phyloP scores from a whole-genome alignment of 768 basidiomycete genomes.

The Lactifluus subvellereus region DNA sequence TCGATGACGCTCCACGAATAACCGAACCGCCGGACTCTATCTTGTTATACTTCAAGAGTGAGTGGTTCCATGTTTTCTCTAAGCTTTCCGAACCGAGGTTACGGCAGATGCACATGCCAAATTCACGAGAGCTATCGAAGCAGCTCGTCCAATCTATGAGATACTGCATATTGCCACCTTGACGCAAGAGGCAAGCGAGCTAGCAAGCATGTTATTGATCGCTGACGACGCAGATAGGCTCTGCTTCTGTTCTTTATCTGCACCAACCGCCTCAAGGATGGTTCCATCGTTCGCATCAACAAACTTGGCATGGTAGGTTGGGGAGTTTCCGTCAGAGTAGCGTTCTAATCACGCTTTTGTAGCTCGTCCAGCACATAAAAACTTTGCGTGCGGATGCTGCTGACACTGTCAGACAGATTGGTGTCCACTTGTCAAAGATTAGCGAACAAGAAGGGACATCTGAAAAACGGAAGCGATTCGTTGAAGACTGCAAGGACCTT shows the following conservation, averaged over 20 bases:
- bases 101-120: conserved; percentile 48
- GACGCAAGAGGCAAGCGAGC: conserved; percentile 57
- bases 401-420: conserved; percentile 51
- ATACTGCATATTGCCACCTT: conserved; percentile 69
- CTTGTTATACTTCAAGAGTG: conserved; percentile 49
- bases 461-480: conserved; percentile 48
- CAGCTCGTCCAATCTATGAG: conserved; percentile 42
- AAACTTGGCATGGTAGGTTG: conserved; percentile 62
- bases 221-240: conserved; percentile 41
- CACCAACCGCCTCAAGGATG: conserved; percentile 65
- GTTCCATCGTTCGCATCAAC: conserved; percentile 63
- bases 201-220: background rate
- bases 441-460: conserved; percentile 47
- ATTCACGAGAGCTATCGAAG: conserved; percentile 41
- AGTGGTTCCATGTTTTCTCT: background rate
- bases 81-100: background rate
- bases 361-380: conserved; percentile 69
- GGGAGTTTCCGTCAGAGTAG: background rate
- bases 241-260: conserved; percentile 67
- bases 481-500: conserved; percentile 45
- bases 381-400: conserved; percentile 49
- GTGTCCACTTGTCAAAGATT: conserved; percentile 43
- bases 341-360: conserved; percentile 1
- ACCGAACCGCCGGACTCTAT: conserved; percentile 55
- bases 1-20: conserved; percentile 63